phyloP scores from a whole-genome alignment of 2,329 filamentous ascomycete species.

The Penicillium sp. region DNA sequence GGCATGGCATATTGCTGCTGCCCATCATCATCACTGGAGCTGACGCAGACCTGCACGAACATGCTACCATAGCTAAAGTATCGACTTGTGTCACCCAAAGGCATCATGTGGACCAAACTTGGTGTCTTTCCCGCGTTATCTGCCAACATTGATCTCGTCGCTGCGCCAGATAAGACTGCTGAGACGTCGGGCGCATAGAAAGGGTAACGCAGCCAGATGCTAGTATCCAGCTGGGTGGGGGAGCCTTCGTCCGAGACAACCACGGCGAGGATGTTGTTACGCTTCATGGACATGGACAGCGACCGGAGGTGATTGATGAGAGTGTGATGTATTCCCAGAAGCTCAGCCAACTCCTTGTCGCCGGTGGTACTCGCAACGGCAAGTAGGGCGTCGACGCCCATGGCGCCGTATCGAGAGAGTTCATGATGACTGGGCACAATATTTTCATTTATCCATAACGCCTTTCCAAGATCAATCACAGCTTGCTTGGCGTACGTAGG shows the following conservation, averaged over 20 bases:
- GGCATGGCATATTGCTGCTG: constrained; percentile 65
- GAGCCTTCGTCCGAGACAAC: constrained; percentile 60
- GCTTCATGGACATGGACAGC: constrained; percentile 75
- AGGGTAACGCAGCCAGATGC: constrained; percentile 78
- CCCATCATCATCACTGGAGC: constrained; percentile 64
- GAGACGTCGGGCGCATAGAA: constrained; percentile 68
- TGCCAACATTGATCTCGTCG: constrained; percentile 44
- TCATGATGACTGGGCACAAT: constrained; percentile 42
- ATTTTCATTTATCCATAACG: constrained; percentile 68
- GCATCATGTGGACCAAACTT: constrained; percentile 65
- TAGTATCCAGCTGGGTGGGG: constrained; percentile 76
- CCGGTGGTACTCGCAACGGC: constrained; percentile 45
- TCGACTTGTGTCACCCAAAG: constrained; percentile 69
- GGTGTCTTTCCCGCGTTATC: constrained; percentile 45
- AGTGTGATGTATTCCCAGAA: constrained; percentile 52
- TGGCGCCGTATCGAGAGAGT: constrained; percentile 38
- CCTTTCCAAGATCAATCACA: constrained; percentile 80
- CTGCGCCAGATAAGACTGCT: constrained; percentile 64
- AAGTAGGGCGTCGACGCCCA: constrained; percentile 40
- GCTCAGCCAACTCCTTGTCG: constrained; percentile 45
- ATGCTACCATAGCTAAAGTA: constrained; percentile 78
- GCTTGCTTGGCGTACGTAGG: constrained; percentile 62
- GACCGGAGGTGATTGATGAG: constrained; percentile 67
- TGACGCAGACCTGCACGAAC: constrained; percentile 69
- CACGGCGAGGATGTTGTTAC: constrained; percentile 72